These are phyloP conservation scores for Leptoxyphium fumago DNA, from an alignment of 2,329 filamentous ascomycete species.

Conservation along the genomic window DNA sequence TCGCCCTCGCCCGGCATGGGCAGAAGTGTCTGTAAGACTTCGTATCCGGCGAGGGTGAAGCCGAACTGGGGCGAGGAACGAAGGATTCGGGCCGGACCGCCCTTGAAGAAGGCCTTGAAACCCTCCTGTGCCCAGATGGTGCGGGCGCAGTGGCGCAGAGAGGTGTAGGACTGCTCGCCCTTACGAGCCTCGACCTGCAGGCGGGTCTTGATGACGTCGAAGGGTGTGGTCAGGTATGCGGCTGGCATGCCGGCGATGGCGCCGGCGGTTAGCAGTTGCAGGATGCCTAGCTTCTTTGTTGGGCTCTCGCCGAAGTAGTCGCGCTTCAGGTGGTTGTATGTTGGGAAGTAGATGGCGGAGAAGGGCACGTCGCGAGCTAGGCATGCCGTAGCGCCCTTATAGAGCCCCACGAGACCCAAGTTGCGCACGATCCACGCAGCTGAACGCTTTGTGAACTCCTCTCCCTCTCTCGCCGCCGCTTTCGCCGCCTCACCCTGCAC, in stretches of 20 bases:
- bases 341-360: conserved; percentile 97
- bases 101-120: conserved; percentile 96
- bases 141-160: conserved; percentile 67
- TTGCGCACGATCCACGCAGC: conserved; percentile 98
- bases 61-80: conserved; percentile 95
- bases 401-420: conserved; percentile 81
- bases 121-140: conserved; percentile 85
- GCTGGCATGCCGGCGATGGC: conserved; percentile 54
- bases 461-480: conserved; percentile 51
- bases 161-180: conserved; percentile 78
- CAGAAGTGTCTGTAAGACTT: conserved; percentile 68
- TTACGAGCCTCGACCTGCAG: conserved; percentile 95
- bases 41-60: conserved; percentile 91
- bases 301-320: conserved; percentile 84
- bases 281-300: conserved; percentile 73
- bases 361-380: conserved; percentile 93
- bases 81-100: conserved; percentile 85
- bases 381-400: conserved; percentile 93
- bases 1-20: conserved; percentile 60
- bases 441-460: conserved; percentile 71
- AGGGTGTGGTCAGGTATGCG: conserved; percentile 83
- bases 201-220: conserved; percentile 97
- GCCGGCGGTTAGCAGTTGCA: conserved; percentile 86
- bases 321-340: conserved; percentile 86
- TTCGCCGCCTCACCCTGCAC: conserved; percentile 94